Evolutionary conservation across 1,139 yeast genomes (phyloP).

Genomic region (Blastobotrys persicus): DNA sequence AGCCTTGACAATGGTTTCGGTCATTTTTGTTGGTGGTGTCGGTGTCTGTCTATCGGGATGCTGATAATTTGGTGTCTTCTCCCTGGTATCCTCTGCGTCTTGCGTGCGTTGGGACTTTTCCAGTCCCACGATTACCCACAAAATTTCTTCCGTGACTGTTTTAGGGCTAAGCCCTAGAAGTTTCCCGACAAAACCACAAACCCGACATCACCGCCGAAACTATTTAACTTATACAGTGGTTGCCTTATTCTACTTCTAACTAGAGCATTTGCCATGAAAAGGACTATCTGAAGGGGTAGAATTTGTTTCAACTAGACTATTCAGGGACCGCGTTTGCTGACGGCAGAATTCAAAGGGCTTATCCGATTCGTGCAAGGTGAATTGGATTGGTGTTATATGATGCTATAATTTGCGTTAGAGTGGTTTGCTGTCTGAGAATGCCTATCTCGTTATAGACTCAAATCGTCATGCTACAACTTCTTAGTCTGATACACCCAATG

Average conservation of each 20-base stretch:
- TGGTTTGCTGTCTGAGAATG: constrained; percentile 30
- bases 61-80: neutral
- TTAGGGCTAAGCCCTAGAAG: constrained; percentile 7
- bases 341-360: neutral
- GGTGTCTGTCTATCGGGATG: neutral
- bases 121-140: neutral
- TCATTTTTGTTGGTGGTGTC: constrained; percentile 6
- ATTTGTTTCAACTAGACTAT: too few relatives aligned
- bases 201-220: too few relatives aligned
- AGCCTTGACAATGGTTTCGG: constrained; percentile 80
- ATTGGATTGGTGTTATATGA: constrained; percentile 20
- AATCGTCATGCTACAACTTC: constrained; percentile 32
- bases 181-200: neutral
- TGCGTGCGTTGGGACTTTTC: neutral
- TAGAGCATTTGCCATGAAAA: too few relatives aligned
- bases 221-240: too few relatives aligned
- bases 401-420: constrained; percentile 66
- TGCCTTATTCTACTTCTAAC: constrained; percentile 6
- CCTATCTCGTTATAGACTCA: constrained; percentile 32
- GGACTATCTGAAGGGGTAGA: too few relatives aligned
- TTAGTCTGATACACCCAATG: constrained; percentile 18
- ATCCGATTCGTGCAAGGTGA: neutral
- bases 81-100: neutral
- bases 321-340: neutral
- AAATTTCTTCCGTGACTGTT: constrained; percentile 3